phyloP scores from a whole-genome alignment of 116 monocot species.

The Zostera marina region DNA sequence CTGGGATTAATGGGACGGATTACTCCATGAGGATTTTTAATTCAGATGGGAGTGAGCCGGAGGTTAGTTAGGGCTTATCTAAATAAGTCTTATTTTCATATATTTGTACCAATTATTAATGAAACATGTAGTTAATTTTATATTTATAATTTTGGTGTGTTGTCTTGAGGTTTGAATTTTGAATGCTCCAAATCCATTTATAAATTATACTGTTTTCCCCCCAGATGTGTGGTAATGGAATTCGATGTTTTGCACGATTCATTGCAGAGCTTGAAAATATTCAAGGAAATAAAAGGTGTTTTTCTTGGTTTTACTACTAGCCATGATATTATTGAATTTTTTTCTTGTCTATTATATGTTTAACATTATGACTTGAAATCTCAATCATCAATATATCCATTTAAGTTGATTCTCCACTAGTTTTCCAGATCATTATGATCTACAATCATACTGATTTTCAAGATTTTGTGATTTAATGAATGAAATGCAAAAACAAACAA shows the following conservation, averaged over 20 bases:
- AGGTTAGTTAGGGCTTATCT: slow-evolving; percentile 23
- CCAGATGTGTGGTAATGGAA: slow-evolving; percentile 93
- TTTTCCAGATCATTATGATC: no score
- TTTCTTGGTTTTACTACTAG: not conserved
- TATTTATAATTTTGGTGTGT: not conserved
- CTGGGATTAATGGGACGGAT: slow-evolving; percentile 62
- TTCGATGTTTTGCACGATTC: slow-evolving; percentile 89
- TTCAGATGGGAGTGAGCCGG: slow-evolving; percentile 94
- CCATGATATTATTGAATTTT: not conserved
- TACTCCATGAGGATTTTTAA: slow-evolving; percentile 98
- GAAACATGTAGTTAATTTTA: not conserved
- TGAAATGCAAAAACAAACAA: no score
- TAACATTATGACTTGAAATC: no score
- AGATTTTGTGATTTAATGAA: no score
- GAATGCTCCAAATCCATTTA: not conserved
- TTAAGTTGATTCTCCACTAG: no score
- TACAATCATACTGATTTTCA: no score
- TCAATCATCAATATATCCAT: no score
- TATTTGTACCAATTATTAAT: not conserved
- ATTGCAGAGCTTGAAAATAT: slow-evolving; percentile 74
- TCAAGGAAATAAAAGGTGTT: slow-evolving; percentile 53
- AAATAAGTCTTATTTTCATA: not conserved
- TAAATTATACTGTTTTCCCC: not conserved
- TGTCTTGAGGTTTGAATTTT: not conserved
- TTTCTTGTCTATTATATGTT: not conserved